These are phyloP conservation scores for Suillus variegatus DNA, from an alignment of 768 basidiomycete genomes.

Conservation along the genomic window DNA sequence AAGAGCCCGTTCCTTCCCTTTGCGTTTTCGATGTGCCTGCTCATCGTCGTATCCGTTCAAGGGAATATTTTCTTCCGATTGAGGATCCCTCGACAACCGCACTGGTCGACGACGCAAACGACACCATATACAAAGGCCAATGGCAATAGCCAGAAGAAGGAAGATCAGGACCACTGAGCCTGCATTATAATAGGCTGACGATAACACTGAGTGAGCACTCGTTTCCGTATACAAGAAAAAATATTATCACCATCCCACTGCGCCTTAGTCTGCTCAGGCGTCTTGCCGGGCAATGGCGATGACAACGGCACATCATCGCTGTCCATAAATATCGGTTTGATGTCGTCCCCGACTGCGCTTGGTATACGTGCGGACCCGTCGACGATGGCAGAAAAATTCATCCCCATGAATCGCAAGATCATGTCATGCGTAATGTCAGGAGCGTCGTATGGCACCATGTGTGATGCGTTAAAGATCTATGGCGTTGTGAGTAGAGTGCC, in stretches of 20 bases:
- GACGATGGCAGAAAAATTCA: constrained; percentile 80
- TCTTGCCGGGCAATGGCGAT: constrained; percentile 46
- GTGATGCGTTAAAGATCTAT: constrained; percentile 90
- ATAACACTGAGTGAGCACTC: constrained; percentile 9
- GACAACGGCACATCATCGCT: constrained; percentile 40
- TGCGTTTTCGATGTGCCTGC: constrained; percentile 33
- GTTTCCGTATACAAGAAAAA: constrained; percentile 2
- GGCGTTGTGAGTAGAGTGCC: constrained; percentile 3
- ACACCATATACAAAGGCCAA: constrained; percentile 82
- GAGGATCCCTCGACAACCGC: not conserved
- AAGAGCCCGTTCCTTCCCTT: constrained; percentile 50
- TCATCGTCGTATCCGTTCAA: constrained; percentile 55
- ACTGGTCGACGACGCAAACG: constrained; percentile 51
- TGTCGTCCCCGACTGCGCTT: constrained; percentile 71
- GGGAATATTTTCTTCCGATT: constrained; percentile 70
- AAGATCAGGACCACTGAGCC: constrained; percentile 87
- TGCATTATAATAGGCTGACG: constrained; percentile 89
- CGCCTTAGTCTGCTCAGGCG: constrained; percentile 77
- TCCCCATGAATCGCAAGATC: constrained; percentile 96
- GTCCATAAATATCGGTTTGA: constrained; percentile 65
- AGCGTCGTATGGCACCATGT: constrained; percentile 92
- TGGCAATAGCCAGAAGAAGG: constrained; percentile 63
- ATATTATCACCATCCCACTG: constrained; percentile 81
- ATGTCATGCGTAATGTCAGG: constrained; percentile 93
- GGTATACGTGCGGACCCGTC: constrained; percentile 83